These are phyloP conservation scores for Citrus trifoliata DNA, from an alignment of 345 rosid genomes.

Conservation along the genomic window DNA sequence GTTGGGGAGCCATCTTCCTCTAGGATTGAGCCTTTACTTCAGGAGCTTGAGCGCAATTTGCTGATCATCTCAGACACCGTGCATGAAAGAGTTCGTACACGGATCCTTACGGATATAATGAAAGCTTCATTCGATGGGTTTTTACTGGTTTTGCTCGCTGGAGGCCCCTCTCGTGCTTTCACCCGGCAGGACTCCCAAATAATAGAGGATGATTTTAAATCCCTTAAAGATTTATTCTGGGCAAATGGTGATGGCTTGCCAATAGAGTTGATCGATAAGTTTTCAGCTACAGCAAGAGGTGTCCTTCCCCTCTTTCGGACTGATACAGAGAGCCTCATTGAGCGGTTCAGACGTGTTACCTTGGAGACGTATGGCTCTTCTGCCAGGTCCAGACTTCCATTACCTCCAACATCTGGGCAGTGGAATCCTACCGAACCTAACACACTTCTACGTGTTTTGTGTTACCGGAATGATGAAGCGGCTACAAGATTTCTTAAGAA, in stretches of 20 bases:
- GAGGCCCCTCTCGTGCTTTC: constrained; percentile 90
- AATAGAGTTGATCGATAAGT: constrained; percentile 68
- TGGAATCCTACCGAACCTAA: constrained; percentile 92
- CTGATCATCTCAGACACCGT: constrained; percentile 60
- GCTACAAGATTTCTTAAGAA: constrained; percentile 87
- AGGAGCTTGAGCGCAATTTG: constrained; percentile 70
- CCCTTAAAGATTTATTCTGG: constrained; percentile 86
- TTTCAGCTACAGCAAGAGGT: constrained; percentile 56
- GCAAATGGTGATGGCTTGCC: constrained; percentile 96
- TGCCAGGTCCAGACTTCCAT: constrained; percentile 77
- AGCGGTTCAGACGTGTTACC: constrained; percentile 66
- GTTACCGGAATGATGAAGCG: constrained; percentile 82
- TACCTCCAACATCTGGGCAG: constrained; percentile 86
- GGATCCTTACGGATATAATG: constrained; percentile 78
- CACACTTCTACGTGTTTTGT: constrained; percentile 77
- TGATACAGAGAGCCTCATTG: constrained; percentile 82
- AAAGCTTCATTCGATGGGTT: constrained; percentile 91
- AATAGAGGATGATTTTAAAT: constrained; percentile 89
- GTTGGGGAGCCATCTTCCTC: constrained; percentile 72
- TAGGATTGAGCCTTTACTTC: constrained; percentile 71
- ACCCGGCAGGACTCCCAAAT: constrained; percentile 65
- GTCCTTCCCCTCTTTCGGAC: constrained; percentile 77
- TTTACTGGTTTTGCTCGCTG: constrained; percentile 86
- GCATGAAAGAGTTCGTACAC: constrained; percentile 78
- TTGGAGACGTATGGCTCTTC: constrained; percentile 77